A percentile compares a stretch with the other conserved stretches of the same genome.
Conservation (phyloP, 345 rosid species). For the Eucalyptus viminalis region DNA sequence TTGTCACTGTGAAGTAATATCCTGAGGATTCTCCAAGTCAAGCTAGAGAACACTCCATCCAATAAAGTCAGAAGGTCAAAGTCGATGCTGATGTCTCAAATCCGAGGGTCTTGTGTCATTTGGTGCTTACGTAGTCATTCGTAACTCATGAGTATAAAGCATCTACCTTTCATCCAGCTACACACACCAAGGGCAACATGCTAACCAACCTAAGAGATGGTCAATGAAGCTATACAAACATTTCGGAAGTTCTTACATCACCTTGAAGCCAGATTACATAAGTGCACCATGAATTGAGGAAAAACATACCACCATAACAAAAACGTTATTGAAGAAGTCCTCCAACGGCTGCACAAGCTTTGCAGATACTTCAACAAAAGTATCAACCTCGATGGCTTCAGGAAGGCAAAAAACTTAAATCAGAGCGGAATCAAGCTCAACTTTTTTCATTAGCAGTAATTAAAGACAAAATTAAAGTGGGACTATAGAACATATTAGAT, state of each 20-base stretch:
- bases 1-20: neutral
- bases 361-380: constrained; percentile 60
- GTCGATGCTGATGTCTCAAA: neutral
- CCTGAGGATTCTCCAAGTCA: neutral
- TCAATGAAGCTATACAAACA: neutral
- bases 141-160: neutral
- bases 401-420: neutral
- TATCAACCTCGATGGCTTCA: constrained; percentile 63
- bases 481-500: neutral
- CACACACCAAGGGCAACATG: neutral
- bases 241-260: neutral
- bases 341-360: constrained; percentile 66
- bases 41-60: neutral
- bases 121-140: neutral
- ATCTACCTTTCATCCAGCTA: neutral
- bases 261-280: neutral
- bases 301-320: constrained; percentile 94
- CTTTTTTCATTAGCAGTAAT: neutral
- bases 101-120: neutral
- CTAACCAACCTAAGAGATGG: neutral
- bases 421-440: neutral
- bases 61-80: neutral
- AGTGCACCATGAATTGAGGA: neutral
- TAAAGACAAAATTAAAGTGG: neutral
- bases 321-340: constrained; percentile 80